These are phyloP conservation scores for Sphaerostilbella broomeana DNA, from an alignment of 2,329 filamentous ascomycete species.

Conservation along the genomic window DNA sequence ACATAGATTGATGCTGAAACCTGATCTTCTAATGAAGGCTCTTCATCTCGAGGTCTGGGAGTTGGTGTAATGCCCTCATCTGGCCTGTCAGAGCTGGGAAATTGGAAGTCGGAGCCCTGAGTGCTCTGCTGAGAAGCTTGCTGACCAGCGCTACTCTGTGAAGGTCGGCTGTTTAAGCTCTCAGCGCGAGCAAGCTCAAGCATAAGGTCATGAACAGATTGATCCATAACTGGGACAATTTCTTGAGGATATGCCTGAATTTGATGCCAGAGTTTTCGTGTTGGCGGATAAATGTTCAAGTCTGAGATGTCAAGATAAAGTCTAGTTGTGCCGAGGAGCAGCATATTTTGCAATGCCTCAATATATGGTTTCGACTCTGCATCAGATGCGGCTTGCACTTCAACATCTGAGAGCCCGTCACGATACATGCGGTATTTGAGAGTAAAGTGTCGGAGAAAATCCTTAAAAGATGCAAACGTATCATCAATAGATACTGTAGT, in stretches of 20 bases:
- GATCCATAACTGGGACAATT: conserved; percentile 95
- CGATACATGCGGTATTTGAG: conserved; percentile 90
- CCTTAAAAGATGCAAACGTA: conserved; percentile 79
- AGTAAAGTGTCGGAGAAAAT: conserved; percentile 87
- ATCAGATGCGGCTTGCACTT: conserved; percentile 62
- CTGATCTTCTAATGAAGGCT: conserved; percentile 66
- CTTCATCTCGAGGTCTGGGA: conserved; percentile 35
- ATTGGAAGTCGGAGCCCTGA: conserved; percentile 67
- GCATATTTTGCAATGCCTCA: conserved; percentile 82
- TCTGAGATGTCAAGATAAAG: conserved; percentile 87
- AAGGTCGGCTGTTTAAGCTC: conserved; percentile 60
- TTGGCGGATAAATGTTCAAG: conserved; percentile 86
- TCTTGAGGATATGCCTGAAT: conserved; percentile 90
- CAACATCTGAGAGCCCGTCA: conserved; percentile 73
- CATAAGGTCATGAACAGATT: conserved; percentile 88
- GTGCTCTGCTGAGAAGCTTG: conserved; percentile 38
- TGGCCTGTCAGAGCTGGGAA: conserved; percentile 71
- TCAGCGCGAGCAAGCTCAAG: conserved; percentile 79
- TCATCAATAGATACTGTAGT: conserved; percentile 94
- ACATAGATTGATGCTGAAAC: conserved; percentile 76
- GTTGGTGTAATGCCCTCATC: conserved; percentile 35
- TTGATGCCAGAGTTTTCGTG: conserved; percentile 91
- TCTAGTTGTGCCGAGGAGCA: conserved; percentile 73
- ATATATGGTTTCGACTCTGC: conserved; percentile 77
- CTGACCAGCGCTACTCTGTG: conserved; percentile 50